Percentiles rank a stretch among this genome's conserved stretches.
phyloP scores from a whole-genome alignment of 495 filamentous ascomycete species.

The Podospora pseudoanserina region DNA sequence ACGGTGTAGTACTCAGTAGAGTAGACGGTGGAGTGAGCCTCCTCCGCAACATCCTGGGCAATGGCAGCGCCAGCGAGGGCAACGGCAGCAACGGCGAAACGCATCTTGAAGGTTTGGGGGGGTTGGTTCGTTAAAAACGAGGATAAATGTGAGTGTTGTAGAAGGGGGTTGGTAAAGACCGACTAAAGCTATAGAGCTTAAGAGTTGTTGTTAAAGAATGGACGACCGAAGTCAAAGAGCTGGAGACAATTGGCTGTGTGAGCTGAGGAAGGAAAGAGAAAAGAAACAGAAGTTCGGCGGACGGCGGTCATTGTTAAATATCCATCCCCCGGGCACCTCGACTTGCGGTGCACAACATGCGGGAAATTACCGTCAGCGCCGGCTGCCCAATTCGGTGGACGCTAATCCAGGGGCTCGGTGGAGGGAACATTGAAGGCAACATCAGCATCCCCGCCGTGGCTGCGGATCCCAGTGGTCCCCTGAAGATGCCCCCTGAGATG shows the following conservation, averaged over 20 bases:
- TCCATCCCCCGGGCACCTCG: conserved; percentile 5
- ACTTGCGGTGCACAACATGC: conserved; percentile 10
- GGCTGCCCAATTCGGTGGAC: conserved; percentile 24
- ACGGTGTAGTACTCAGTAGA: conserved; percentile 54
- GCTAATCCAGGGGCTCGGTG: conserved; percentile 37
- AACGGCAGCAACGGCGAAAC: conserved; percentile 47
- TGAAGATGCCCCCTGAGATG: neutral
- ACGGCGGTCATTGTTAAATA: conserved; percentile 33
- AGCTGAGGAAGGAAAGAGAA: conserved; percentile 43
- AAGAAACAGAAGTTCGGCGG: conserved; percentile 27
- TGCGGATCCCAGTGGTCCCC: conserved; percentile 15
- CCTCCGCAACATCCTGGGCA: conserved; percentile 8
- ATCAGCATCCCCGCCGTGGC: conserved; percentile 21
- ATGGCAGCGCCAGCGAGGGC: conserved; percentile 51
- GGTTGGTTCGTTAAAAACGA: conserved; percentile 37
- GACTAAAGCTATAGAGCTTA: conserved; percentile 43
- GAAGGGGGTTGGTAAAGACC: conserved; percentile 40
- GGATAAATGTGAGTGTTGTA: conserved; percentile 23
- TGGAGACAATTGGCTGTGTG: conserved; percentile 48
- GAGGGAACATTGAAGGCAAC: conserved; percentile 22
- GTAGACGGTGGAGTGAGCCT: conserved; percentile 48
- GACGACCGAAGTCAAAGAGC: conserved; percentile 58
- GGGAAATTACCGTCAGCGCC: conserved; percentile 35
- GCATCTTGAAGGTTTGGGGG: conserved; percentile 50
- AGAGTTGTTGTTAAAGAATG: conserved; percentile 50